Base-by-base conservation (phyloP, 2,329 filamentous ascomycete genomes). In the Monilinia fructigena region DNA sequence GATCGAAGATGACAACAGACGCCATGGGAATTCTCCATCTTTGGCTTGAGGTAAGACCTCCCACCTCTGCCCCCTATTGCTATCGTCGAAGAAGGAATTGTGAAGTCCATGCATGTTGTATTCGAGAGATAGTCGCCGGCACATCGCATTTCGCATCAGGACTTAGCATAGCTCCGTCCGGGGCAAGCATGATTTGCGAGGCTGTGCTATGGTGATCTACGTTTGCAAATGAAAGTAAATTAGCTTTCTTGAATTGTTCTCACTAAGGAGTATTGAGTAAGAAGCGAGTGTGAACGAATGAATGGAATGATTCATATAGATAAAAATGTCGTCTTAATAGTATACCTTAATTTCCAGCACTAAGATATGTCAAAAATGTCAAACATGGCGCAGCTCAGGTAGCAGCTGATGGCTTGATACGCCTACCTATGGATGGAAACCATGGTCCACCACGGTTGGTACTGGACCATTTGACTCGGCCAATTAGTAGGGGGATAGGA, bases 321-420 rank as follows among this genome's bases (percentile, higher is more conserved):
- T 8, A 50, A 16, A 18, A 14, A 20, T 31, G 35, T 53, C 23
- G n/a, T 42, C n/a, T 28, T 26, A 4, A 23, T 54, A 54, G 52
- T 10, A 16, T 14, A 26, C 28, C 28, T 20, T 4, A 38, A 55
- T 55, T 31, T 31, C n/a, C 48, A n/a, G 31, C 31, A 26, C 31
- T 63, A 14, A 52, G 55, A 42, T 28, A 55, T 38, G 55, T 61
- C 45, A 47, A 66, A 61, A 61, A 61, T 66, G 55, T 54, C 26
- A 66, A 60, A 61, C 48, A 61, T 61, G 38, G 55, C 50, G 63
- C 55, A 61, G 63, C 31, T 18, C n/a, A 54, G 55, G 63, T 38
- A 66, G 48, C 63, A 66, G 63, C 63, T 66, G 63, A 48, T 48
- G n/a, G 38, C 38, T 14, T n/a, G 45, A 61, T 47, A 47, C 38